Percentiles rank a stretch among this genome's conserved stretches.
Evolutionary conservation across 2,329 filamentous ascomycete genomes (phyloP).

Genomic region (Fusarium sterilihyphosum): DNA sequence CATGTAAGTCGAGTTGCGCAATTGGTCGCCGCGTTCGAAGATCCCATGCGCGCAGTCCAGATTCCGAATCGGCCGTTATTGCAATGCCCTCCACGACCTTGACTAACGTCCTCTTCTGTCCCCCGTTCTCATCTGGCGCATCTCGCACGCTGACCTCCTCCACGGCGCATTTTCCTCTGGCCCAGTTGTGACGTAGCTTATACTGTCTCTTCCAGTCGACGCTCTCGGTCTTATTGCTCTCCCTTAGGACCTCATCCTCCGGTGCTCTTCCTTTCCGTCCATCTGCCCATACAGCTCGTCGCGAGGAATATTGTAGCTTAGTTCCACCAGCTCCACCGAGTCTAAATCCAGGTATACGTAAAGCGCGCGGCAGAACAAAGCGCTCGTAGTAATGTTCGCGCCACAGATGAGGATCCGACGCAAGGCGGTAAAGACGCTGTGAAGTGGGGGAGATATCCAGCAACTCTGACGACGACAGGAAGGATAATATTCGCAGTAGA

Average conservation of each 20-base stretch:
- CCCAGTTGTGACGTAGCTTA: conserved; percentile 91
- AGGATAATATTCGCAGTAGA: conserved; percentile 83
- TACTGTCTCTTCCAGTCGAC: conserved; percentile 91
- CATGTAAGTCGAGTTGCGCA: conserved; percentile 56
- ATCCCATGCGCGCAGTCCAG: conserved; percentile 83
- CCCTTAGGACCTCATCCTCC: conserved; percentile 46
- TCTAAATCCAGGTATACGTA: conserved; percentile 75
- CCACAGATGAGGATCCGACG: conserved; percentile 89
- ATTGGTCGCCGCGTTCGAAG: conserved; percentile 71
- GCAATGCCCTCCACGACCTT: conserved; percentile 81
- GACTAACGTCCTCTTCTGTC: conserved; percentile 72
- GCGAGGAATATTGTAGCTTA: conserved; percentile 58
- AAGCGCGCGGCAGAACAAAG: conserved; percentile 84
- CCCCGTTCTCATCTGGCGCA: conserved; percentile 45
- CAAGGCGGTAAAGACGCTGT: conserved; percentile 75
- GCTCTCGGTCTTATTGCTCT: conserved; percentile 38
- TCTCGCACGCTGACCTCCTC: conserved; percentile 74
- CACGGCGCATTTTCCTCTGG: conserved; percentile 80
- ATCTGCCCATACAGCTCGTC: conserved; percentile 57
- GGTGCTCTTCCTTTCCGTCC: conserved; percentile 55
- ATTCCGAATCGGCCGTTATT: conserved; percentile 75
- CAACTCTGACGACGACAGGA: conserved; percentile 75
- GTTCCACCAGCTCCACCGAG: conserved; percentile 44
- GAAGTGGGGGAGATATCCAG: conserved; percentile 74
- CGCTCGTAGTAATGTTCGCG: conserved; percentile 86